Evolutionary conservation across 2,329 filamentous ascomycete genomes (phyloP).

Genomic region (Colletotrichum nymphaeae): DNA sequence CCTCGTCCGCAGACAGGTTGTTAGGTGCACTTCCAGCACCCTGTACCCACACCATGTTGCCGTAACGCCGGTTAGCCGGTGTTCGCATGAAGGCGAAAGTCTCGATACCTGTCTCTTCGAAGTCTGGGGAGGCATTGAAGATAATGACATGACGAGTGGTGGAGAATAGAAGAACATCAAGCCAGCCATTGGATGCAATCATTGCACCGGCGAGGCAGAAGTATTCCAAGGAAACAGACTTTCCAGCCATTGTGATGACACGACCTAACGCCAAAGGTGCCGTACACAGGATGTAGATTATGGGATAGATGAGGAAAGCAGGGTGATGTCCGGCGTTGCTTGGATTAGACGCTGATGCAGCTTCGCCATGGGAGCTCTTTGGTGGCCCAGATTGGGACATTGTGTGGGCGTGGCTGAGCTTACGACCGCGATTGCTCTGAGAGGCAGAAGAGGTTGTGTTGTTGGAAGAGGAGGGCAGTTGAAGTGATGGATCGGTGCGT

Average conservation of each 20-base stretch:
- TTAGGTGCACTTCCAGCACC: conserved; percentile 18
- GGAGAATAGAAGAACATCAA: conserved; percentile 54
- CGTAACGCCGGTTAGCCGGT: conserved; percentile 25
- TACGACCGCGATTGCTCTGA: neutral
- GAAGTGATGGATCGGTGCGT: conserved; percentile 40
- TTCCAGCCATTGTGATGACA: conserved; percentile 66
- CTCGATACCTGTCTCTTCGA: conserved; percentile 27
- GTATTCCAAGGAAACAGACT: conserved; percentile 56
- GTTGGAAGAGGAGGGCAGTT: conserved; percentile 32
- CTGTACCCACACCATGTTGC: conserved; percentile 35
- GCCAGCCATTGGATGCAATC: conserved; percentile 60
- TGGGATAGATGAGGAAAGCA: conserved; percentile 68
- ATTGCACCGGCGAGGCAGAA: conserved; percentile 64
- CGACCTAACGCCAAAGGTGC: conserved; percentile 69
- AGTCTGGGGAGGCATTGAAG: conserved; percentile 34
- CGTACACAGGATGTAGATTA: conserved; percentile 72
- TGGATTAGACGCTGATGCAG: neutral
- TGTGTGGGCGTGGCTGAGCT: neutral
- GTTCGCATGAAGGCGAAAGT: conserved; percentile 35
- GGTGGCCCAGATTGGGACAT: neutral
- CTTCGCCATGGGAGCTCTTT: neutral
- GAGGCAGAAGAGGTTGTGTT: conserved; percentile 17
- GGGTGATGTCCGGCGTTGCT: conserved; percentile 25
- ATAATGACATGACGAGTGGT: conserved; percentile 52
- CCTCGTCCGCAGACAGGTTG: neutral